These are phyloP conservation scores for Tripterygium wilfordii DNA, from an alignment of 177 flowering plant genomes.

Conservation along the genomic window DNA sequence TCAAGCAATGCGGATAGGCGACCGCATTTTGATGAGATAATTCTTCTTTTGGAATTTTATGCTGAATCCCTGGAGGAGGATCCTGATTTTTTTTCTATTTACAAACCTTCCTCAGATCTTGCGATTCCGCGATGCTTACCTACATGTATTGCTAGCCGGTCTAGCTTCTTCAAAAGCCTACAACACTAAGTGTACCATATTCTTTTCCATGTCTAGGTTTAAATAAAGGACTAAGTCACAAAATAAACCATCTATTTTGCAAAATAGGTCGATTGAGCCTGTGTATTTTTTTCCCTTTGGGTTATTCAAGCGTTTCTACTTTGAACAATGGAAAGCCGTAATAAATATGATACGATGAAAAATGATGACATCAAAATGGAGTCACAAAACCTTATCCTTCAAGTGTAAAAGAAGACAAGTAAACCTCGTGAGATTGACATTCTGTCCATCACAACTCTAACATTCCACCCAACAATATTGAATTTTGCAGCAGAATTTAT, in stretches of 20 bases:
- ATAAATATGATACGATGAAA: too few relatives aligned
- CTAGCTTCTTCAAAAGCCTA: slow-evolving; percentile 25
- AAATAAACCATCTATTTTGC: too few relatives aligned
- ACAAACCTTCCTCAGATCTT: slow-evolving; percentile 31
- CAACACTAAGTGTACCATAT: slow-evolving; percentile 21
- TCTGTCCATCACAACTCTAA: slow-evolving; percentile 1
- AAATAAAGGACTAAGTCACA: too few relatives aligned
- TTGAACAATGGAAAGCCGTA: too few relatives aligned
- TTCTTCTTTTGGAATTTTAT: slow-evolving; percentile 55
- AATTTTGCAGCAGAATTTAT: too few relatives aligned
- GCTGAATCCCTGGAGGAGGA: slow-evolving; percentile 49
- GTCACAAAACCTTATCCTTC: slow-evolving; percentile 1
- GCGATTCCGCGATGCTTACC: slow-evolving; percentile 42
- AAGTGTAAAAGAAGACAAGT: slow-evolving; percentile 6
- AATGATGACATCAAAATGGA: too few relatives aligned
- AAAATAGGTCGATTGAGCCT: too few relatives aligned
- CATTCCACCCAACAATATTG: slow-evolving; percentile 10
- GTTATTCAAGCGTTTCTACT: too few relatives aligned
- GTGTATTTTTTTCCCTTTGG: too few relatives aligned
- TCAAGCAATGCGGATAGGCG: slow-evolving; percentile 67
- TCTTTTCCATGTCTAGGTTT: background rate
- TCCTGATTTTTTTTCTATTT: slow-evolving; percentile 63
- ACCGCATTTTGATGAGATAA: slow-evolving; percentile 82
- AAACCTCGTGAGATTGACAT: slow-evolving; percentile 11
- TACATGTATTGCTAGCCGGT: slow-evolving; percentile 26